Evolutionary conservation across 208 protist genomes (phyloP).

Genomic region (Kentomonas sorsogonicus): DNA sequence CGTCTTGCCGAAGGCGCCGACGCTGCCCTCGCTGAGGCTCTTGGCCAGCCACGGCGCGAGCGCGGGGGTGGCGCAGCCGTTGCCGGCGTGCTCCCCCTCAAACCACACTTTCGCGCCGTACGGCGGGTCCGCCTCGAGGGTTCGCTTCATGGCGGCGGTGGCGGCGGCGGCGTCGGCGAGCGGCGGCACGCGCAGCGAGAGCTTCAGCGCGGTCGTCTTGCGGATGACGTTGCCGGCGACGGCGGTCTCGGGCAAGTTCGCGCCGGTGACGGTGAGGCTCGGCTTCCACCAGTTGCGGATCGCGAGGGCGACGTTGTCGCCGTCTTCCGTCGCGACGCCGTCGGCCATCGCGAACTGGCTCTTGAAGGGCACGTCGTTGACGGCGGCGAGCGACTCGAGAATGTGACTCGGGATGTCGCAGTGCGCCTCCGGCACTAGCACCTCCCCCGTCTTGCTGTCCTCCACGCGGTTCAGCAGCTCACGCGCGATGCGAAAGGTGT

Average conservation of each 20-base stretch:
- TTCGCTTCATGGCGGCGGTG: conserved; percentile 42
- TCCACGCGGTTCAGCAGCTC: conserved; percentile 89
- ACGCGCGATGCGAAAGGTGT: conserved; percentile 90
- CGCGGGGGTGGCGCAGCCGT: conserved; percentile 83
- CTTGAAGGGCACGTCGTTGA: conserved; percentile 51
- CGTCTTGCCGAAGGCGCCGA: conserved; percentile 69
- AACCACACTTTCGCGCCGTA: conserved; percentile 89
- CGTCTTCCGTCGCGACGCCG: conserved; percentile 29
- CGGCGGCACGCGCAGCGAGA: conserved; percentile 92
- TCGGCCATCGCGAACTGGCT: conserved; percentile 43
- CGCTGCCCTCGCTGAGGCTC: conserved; percentile 70
- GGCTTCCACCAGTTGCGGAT: conserved; percentile 92
- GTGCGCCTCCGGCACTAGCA: conserved; percentile 77
- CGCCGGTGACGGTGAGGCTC: conserved; percentile 85
- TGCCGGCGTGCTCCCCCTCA: conserved; percentile 32
- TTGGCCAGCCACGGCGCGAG: conserved; percentile 71
- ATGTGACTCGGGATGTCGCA: conserved; percentile 81
- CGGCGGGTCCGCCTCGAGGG: conserved; percentile 86
- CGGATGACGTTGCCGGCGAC: conserved; percentile 93
- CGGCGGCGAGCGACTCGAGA: conserved; percentile 38
- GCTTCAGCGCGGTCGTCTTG: conserved; percentile 80
- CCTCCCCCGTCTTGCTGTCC: conserved; percentile 86
- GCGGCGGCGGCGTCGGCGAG: conserved; percentile 44
- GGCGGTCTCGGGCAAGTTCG: conserved; percentile 72
- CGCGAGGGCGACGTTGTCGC: conserved; percentile 70